Evolutionary conservation across 176 grass and related monocot genomes (phyloP).

Genomic region (Pontederia crassipes): DNA sequence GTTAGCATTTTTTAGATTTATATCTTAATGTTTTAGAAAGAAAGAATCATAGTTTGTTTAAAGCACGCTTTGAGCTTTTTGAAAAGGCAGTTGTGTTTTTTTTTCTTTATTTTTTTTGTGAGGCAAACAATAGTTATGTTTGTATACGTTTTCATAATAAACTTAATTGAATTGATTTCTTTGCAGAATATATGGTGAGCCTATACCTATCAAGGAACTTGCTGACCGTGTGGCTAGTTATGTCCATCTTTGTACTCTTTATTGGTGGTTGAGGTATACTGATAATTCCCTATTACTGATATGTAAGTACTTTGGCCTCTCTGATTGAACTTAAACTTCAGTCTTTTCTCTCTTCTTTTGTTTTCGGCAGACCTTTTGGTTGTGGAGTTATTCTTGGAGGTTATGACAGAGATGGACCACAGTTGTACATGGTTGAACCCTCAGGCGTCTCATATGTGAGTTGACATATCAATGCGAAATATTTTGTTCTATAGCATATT

Average conservation of each 20-base stretch:
- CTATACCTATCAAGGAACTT: constrained; percentile 80
- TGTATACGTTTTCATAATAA: too few species aligned
- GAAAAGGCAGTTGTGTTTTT: too few species aligned
- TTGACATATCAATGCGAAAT: background rate
- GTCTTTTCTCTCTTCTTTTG: background rate
- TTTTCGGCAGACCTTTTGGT: constrained; percentile 44
- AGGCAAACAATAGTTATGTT: too few species aligned
- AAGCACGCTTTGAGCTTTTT: too few species aligned
- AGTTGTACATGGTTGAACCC: constrained; percentile 75
- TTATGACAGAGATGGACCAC: constrained; percentile 89
- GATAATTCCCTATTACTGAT: background rate
- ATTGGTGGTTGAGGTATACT: constrained; percentile 81
- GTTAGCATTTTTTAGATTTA: constrained; percentile 14
- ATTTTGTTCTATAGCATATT: too few species aligned
- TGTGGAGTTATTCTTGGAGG: constrained; percentile 86
- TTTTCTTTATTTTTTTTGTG: too few species aligned
- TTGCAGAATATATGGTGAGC: constrained; percentile 59
- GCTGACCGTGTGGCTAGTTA: constrained; percentile 71
- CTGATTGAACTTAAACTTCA: too few species aligned
- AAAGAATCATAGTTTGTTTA: too few species aligned
- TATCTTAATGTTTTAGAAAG: too few species aligned
- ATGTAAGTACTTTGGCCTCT: background rate
- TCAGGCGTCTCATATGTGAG: constrained; percentile 68
- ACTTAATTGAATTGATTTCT: background rate
- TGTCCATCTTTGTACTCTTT: constrained; percentile 83